phyloP scores from a whole-genome alignment of 805 yeast genomes.

The Candida gorgasii region DNA sequence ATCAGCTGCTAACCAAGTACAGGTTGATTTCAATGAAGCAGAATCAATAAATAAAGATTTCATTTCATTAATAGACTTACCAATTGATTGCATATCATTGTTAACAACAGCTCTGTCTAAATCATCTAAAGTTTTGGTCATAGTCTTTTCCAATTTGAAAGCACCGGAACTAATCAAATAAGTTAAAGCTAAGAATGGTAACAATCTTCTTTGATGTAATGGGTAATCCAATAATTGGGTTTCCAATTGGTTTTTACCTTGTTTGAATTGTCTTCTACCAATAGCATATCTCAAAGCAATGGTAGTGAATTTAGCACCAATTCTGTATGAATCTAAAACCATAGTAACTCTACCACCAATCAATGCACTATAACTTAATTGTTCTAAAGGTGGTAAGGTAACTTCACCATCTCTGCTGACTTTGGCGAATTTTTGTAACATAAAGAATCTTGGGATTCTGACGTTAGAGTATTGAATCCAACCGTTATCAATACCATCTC shows the following conservation, averaged over 20 bases:
- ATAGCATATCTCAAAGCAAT: constrained; percentile 47
- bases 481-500: constrained; percentile 50
- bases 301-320: constrained; percentile 42
- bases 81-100: constrained; percentile 32
- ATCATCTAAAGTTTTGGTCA: constrained; percentile 27
- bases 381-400: constrained; percentile 45
- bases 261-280: constrained; percentile 46
- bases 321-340: constrained; percentile 46
- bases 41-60: constrained; percentile 47
- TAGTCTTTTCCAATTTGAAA: constrained; percentile 36
- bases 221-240: constrained; percentile 46
- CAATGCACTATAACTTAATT: constrained; percentile 44
- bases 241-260: constrained; percentile 28
- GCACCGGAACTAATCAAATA: constrained; percentile 42
- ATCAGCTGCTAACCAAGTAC: constrained; percentile 46
- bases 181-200: constrained; percentile 44
- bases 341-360: constrained; percentile 47
- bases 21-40: constrained; percentile 45
- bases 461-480: constrained; percentile 49
- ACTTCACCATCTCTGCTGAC: constrained; percentile 43
- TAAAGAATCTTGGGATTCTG: constrained; percentile 45
- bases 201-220: constrained; percentile 46
- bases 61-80: constrained; percentile 35
- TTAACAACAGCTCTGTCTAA: constrained; percentile 40
- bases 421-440: constrained; percentile 47